Base-by-base conservation (phyloP, 2,329 filamentous ascomycete species). In the Phialemoniopsis sp. region DNA sequence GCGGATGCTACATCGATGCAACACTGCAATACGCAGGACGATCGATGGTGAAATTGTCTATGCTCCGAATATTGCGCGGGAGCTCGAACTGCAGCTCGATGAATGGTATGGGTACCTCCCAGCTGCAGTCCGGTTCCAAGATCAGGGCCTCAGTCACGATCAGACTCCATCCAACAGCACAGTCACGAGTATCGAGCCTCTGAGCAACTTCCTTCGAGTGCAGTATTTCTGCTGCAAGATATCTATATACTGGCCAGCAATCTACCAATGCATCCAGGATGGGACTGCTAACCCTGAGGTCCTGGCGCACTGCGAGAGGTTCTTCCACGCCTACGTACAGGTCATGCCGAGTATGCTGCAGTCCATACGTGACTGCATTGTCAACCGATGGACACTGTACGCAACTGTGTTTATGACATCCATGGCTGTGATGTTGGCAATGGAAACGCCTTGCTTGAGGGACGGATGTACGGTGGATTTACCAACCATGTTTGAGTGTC, bases 81-180 rank as follows among this genome's bases (percentile, higher is more conserved):
- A 63, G 38, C 51, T 63, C 6, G 50, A 54, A 28, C 46, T 52
- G 17, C 59, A 63, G 37, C 50, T 63, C 4, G 52, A 62, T 6
- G 52, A 54, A 36, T 63, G 59, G 59, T 53, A 58, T 36, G 45
- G 55, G 13, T 48, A 55, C 30, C 48, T 62, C 3, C 59, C 59
- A 4, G 40, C 43, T 7, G 42, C 44, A 8, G 46, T 62, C 13
- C 53, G 53, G 18, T 62, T 61, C 32, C 33, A 46, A 26, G 7
- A 29, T 18, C 21, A 29, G 14, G 17, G 3, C 26, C 5, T 14
- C 19, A 26, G 30, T 18, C 19, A 29, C n/a, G 13, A 17, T 18
- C n/a, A 14, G 5, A 36, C n/a, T n/a, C n/a, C n/a, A n/a, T n/a
- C n/a, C n/a, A n/a, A n/a, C n/a, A n/a, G n/a, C n/a, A n/a, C n/a